Conservation (phyloP, 345 rosid species). For the Carallia brachiata region DNA sequence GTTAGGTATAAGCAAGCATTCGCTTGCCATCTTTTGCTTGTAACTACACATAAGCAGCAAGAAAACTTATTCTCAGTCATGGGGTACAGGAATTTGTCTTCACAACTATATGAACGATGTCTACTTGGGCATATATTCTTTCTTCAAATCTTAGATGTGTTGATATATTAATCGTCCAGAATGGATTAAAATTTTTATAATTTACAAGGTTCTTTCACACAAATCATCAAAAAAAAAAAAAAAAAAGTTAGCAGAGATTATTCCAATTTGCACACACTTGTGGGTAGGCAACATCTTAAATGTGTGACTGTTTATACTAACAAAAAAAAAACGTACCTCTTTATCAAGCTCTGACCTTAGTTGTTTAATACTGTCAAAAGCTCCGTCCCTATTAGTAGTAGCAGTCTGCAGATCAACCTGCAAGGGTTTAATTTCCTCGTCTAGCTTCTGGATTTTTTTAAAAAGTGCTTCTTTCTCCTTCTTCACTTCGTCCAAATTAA, state of each 20-base stretch:
- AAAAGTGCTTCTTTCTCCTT: constrained; percentile 75
- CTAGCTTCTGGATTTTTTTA: constrained; percentile 52
- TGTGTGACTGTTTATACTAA: neutral
- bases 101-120: neutral
- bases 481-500: constrained; percentile 79
- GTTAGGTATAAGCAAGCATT: no score
- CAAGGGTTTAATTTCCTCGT: constrained; percentile 51
- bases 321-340: constrained; percentile 45
- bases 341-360: constrained; percentile 65
- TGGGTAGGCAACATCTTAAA: no score
- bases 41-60: no score
- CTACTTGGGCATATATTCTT: neutral
- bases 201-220: neutral
- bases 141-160: neutral
- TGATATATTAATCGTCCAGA: neutral
- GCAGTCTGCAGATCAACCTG: constrained; percentile 51
- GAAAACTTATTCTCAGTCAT: neutral
- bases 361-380: constrained; percentile 47
- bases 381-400: constrained; percentile 59
- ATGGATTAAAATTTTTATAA: neutral
- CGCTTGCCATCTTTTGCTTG: no score
- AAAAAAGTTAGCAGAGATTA: no score
- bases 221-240: no score
- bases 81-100: neutral
- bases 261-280: no score